phyloP scores from a whole-genome alignment of 306 rosid species.

The Abrus pulchellus region DNA sequence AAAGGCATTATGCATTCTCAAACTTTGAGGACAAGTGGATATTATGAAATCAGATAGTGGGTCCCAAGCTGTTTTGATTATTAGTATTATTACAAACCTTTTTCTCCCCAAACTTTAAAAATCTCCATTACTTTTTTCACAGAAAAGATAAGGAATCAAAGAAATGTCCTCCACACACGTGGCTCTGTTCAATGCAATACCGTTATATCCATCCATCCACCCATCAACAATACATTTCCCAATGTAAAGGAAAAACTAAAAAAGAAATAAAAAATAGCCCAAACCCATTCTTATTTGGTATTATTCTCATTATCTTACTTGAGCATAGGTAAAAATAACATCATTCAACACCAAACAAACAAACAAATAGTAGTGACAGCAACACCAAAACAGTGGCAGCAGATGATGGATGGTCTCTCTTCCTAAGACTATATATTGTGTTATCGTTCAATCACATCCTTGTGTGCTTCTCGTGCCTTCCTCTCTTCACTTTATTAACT shows the following conservation, averaged over 20 bases:
- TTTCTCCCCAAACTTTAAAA: conserved; percentile 32
- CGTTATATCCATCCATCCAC: conserved; percentile 45
- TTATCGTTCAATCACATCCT: conserved; percentile 43
- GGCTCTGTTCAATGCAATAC: conserved; percentile 30
- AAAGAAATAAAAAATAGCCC: background rate
- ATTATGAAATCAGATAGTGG: conserved; percentile 49
- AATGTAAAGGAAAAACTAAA: conserved; percentile 36
- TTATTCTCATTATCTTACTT: conserved; percentile 19
- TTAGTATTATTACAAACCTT: conserved; percentile 11
- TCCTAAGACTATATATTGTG: conserved; percentile 53
- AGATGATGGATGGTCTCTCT: conserved; percentile 32
- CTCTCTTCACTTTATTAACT: conserved; percentile 26
- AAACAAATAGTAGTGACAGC: conserved; percentile 20
- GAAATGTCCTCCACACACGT: conserved; percentile 49
- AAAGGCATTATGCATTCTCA: conserved; percentile 39
- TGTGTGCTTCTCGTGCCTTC: conserved; percentile 53
- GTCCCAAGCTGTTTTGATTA: conserved; percentile 35
- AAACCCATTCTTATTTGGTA: background rate
- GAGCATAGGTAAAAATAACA: conserved; percentile 18
- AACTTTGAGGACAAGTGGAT: conserved; percentile 55
- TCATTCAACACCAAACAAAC: background rate
- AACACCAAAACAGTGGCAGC: conserved; percentile 32
- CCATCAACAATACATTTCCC: conserved; percentile 38
- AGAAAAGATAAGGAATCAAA: conserved; percentile 47
- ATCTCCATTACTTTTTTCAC: conserved; percentile 36